Base-by-base conservation (phyloP, 2,329 filamentous ascomycete species). In the Diplodia sapinea region DNA sequence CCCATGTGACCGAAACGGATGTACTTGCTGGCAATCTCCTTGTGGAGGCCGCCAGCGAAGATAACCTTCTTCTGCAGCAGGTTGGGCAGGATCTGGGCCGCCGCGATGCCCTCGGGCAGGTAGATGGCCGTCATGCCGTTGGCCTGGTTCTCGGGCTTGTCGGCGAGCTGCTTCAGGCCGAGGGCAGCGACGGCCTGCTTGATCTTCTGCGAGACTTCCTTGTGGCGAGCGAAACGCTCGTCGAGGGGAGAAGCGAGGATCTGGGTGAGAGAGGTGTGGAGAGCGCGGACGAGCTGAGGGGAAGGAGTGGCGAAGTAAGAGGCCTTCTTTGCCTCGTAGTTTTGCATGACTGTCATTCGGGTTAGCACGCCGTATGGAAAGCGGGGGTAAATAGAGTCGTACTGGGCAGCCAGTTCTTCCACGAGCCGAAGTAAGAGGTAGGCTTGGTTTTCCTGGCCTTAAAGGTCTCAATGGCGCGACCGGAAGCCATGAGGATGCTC, bases 41-140 rank as follows among this genome's bases (percentile, higher is more conserved):
- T 97, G 84, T 99, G 95, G 74, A 99, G 86, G 69, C 95, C 95
- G 69, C 93, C 95, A 29, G 95, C 95, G 78, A 98, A 98, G 69
- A 99, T 88, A 50, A 99, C 91, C 36, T 93, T 93, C 80, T 91
- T 94, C 82, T 91, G 92, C 70, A 92, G 80, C 70, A 99, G 83
- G 76, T 88, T 93, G 13, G 95, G 94, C 65, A 99, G 85, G 40
- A 99, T 84, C 71, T 97, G 92, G 2, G 93, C 86, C 36, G 91
- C 89, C 73, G 90, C 89, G 65, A 98, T 82, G 50, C 86, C 89
- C 70, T 98, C 92, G 1, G 95, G 95, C 66, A 99, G 86, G 80
- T 95, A 97, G 72, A 99, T 95, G 68, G 95, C 94, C 3, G 95
- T 99, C 95, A 99, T 99, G 74, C 92, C 93, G 79, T 96, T 94